Evolutionary conservation across 257 asterid genomes (phyloP).

Genomic region (Thymus quinquecostatus): DNA sequence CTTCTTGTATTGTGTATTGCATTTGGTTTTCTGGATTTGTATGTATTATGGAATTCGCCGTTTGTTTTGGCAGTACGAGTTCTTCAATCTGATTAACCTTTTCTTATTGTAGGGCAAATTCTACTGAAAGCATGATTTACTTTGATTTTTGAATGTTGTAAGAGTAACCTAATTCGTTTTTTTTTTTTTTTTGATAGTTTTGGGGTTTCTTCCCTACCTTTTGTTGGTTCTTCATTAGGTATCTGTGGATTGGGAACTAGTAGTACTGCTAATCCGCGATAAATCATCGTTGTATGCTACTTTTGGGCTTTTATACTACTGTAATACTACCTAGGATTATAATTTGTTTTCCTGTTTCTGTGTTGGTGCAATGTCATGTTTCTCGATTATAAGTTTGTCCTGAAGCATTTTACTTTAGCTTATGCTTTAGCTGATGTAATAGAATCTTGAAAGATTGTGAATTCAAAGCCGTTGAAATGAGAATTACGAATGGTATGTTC

Average conservation of each 20-base stretch:
- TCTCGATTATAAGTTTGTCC: background rate
- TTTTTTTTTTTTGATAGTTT: background rate
- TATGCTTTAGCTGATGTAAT: background rate
- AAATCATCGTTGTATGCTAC: background rate
- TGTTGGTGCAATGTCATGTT: background rate
- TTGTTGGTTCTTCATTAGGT: background rate
- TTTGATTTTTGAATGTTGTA: constrained; percentile 1
- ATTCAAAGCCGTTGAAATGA: background rate
- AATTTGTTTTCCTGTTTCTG: background rate
- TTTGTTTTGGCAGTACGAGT: constrained; percentile 10
- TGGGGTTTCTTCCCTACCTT: background rate
- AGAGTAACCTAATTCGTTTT: background rate
- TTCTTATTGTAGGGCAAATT: background rate
- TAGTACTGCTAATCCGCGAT: background rate
- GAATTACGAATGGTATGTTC: background rate
- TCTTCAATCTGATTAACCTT: constrained; percentile 20
- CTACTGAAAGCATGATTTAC: constrained; percentile 6
- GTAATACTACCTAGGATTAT: background rate
- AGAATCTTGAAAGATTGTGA: background rate
- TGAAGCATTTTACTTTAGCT: background rate
- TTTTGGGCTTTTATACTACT: constrained; percentile 3
- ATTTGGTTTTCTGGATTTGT: background rate
- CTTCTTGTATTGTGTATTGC: background rate
- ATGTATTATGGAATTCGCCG: background rate
- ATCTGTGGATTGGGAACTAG: background rate